A percentile compares a stretch with the other conserved stretches of the same genome.
Evolutionary conservation across 1,284 basidiomycete species (phyloP).

Genomic region (Cystobasidium sp.): DNA sequence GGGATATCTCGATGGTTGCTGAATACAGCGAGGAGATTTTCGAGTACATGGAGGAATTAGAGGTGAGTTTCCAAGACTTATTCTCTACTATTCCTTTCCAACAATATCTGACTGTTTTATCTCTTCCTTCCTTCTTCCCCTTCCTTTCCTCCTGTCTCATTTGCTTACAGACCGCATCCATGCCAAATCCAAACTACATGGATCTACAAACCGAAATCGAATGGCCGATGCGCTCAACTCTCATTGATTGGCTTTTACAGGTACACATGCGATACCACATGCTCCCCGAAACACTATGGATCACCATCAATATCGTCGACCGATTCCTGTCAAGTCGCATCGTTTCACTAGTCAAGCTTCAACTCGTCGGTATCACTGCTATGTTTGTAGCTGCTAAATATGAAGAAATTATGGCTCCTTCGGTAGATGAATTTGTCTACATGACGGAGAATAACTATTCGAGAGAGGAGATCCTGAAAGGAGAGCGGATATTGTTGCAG

Average conservation of each 20-base stretch:
- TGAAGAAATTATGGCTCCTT: slow-evolving; percentile 75
- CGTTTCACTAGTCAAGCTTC: slow-evolving; percentile 67
- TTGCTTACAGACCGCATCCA: slow-evolving; percentile 70
- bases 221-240: slow-evolving; percentile 70
- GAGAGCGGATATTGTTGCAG: slow-evolving; percentile 91
- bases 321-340: slow-evolving; percentile 68
- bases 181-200: slow-evolving; percentile 96
- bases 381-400: slow-evolving; percentile 71
- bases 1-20: slow-evolving; percentile 95
- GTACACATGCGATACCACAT: slow-evolving; percentile 70
- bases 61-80: slow-evolving; percentile 64
- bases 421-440: slow-evolving; percentile 92
- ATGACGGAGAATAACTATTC: slow-evolving; percentile 95
- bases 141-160: too few relatives aligned
- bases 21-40: slow-evolving; percentile 99
- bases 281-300: slow-evolving; percentile 71
- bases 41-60: slow-evolving; percentile 88
- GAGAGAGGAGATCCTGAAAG: slow-evolving; percentile 95
- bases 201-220: slow-evolving; percentile 90
- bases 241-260: slow-evolving; percentile 67
- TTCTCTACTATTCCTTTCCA: background rate
- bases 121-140: background rate
- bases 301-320: slow-evolving; percentile 69
- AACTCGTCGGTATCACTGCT: slow-evolving; percentile 68
- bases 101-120: background rate